Evolutionary conservation across 2,329 filamentous ascomycete genomes (phyloP).

Genomic region (Cytospora piceae): DNA sequence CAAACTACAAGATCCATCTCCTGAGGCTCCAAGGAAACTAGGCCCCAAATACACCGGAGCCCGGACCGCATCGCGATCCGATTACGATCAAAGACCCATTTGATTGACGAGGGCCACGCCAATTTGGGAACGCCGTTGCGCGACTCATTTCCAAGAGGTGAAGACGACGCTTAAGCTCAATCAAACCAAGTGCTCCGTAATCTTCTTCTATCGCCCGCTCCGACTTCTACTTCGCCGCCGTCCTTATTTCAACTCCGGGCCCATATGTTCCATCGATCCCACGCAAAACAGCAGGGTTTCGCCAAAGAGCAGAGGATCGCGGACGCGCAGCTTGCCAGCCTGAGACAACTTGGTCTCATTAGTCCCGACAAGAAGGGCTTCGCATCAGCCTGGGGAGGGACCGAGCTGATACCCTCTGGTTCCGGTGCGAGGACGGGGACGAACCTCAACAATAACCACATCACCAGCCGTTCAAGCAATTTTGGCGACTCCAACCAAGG

Average conservation of each 20-base stretch:
- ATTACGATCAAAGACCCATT: conserved; percentile 25
- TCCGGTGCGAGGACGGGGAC: conserved; percentile 24
- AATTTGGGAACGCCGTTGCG: conserved; percentile 26
- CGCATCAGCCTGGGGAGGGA: conserved; percentile 36
- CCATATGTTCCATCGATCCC: conserved; percentile 53
- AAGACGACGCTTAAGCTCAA: conserved; percentile 24
- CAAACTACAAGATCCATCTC: conserved; percentile 20
- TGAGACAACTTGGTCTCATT: conserved; percentile 45
- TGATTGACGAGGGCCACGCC: conserved; percentile 25
- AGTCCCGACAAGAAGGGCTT: conserved; percentile 34
- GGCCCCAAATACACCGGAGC: conserved; percentile 23
- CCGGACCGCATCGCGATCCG: conserved; percentile 29
- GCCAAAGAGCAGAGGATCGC: conserved; percentile 44
- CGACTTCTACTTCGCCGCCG: conserved; percentile 27
- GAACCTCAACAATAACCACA: conserved; percentile 22
- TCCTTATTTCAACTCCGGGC: conserved; percentile 26
- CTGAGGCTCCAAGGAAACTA: conserved; percentile 23
- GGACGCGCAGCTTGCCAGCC: conserved; percentile 42
- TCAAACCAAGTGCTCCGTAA: conserved; percentile 26
- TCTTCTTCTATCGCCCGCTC: conserved; percentile 28
- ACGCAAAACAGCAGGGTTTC: conserved; percentile 44
- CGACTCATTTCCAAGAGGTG: conserved; percentile 30
- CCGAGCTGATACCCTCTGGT: conserved; percentile 28
- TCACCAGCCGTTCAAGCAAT: conserved; percentile 11
- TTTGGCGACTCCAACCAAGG: conserved; percentile 31